Evolutionary conservation across 192 early-diverging fungal genomes (phyloP).

Genomic region (Coemansia sp.): DNA sequence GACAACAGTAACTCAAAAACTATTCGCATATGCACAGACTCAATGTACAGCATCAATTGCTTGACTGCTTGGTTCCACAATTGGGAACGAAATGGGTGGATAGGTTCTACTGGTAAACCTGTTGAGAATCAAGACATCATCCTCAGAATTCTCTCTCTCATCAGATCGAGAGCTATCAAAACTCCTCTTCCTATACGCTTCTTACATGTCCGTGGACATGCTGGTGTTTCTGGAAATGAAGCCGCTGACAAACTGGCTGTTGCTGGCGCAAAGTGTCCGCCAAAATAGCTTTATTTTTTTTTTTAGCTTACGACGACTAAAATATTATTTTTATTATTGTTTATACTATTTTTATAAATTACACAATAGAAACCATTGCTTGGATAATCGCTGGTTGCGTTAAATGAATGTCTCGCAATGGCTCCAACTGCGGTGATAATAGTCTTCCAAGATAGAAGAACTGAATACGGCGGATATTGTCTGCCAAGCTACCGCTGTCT

Average conservation of each 20-base stretch:
- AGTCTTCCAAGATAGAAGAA: conserved; percentile 57
- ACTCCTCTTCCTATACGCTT: conserved; percentile 12
- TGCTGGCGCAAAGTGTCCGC: conserved; percentile 54
- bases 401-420: conserved; percentile 23
- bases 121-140: conserved; percentile 85
- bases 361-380: conserved; percentile 10
- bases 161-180: conserved; percentile 16
- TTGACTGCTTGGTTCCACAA: conserved; percentile 66
- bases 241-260: conserved; percentile 77
- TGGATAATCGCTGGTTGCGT: conserved; percentile 19
- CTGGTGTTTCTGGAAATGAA: conserved; percentile 74
- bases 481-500: conserved; percentile 12
- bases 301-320: no score
- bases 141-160: conserved; percentile 42
- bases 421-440: conserved; percentile 27
- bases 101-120: conserved; percentile 41
- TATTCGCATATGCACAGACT: conserved; percentile 74
- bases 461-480: conserved; percentile 19
- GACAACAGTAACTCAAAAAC: background rate
- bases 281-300: background rate
- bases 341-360: no score
- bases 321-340: no score
- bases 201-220: conserved; percentile 71
- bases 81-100: conserved; percentile 77
- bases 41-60: conserved; percentile 71